phyloP scores from a whole-genome alignment of 2,329 filamentous ascomycete genomes.

The Microcyclospora tardicrescens region DNA sequence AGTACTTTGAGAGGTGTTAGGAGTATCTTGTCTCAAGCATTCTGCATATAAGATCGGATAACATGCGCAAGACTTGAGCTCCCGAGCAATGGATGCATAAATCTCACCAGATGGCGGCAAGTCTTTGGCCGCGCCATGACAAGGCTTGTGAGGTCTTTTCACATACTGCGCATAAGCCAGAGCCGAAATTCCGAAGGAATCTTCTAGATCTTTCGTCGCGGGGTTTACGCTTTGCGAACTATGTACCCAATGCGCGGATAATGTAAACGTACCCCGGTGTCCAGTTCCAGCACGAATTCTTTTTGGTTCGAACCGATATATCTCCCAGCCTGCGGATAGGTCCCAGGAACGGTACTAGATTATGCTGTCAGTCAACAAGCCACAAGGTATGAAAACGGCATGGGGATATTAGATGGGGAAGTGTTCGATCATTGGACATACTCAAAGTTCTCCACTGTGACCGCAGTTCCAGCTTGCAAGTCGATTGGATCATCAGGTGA shows the following conservation, averaged over 20 bases:
- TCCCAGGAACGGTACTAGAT: slow-evolving; percentile 13
- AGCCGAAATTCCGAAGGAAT: no score
- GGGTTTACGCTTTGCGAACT: slow-evolving; percentile 4
- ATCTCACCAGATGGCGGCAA: no score
- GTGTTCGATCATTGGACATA: slow-evolving; percentile 6
- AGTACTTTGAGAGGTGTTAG: no score
- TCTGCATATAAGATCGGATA: no score
- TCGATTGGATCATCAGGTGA: slow-evolving; percentile 11
- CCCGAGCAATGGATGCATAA: no score
- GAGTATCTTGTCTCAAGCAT: no score
- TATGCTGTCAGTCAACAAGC: no score
- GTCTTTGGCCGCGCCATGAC: no score
- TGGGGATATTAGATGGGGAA: not conserved
- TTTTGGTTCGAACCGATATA: slow-evolving; percentile 13
- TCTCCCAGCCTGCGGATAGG: slow-evolving; percentile 18
- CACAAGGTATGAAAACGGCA: slow-evolving; percentile 1
- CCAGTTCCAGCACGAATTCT: slow-evolving; percentile 18
- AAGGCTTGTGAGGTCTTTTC: no score
- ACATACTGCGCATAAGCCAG: no score
- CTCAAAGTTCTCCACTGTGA: slow-evolving; percentile 18
- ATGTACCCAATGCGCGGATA: slow-evolving; percentile 29
- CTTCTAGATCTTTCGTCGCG: slow-evolving; percentile 2
- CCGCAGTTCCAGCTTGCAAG: slow-evolving; percentile 9
- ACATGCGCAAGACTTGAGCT: no score
- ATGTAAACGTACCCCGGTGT: slow-evolving; percentile 21